Base-by-base conservation (phyloP, 805 yeast genomes). In the Wickerhamiella spandovensis region DNA sequence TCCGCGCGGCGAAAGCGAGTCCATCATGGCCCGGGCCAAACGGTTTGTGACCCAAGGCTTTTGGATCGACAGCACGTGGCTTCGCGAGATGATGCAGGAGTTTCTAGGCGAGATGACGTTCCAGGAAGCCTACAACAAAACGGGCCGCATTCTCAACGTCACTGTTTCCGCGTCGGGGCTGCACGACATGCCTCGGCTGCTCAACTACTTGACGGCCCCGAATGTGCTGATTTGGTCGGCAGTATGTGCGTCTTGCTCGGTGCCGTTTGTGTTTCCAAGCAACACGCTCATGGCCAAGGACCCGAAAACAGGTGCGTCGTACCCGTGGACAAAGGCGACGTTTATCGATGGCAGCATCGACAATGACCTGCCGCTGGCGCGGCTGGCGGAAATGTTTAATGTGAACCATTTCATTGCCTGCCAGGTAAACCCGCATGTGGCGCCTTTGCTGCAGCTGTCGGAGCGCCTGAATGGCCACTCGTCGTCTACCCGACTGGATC, bases 361-460 rank as follows among this genome's bases (percentile, higher is more conserved):
- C 61, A 85, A 86, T 55, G 99, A 92, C 64, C 68, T 92, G 48
- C 99, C 99, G 3, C 82, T 88, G 24, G 75, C 94, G 1, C 75
- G 97, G 57, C 71, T 92, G 21, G 82, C 94, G 20, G 98, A 92
- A 63, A 88, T 92, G 95, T 92, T 92, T 65, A 90, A 92, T 61
- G 96, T 92, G 28, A 95, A 92, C 63, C 96, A 92, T 64, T 89
- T 92, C 54, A 88, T 92, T 58, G 98, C 97, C 0, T 90, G 95
- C 44, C 99, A 92, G 64, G 98, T 92, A 1, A 92, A 92, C 61
- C 95, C 97, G 0, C 98, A 92, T 63, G 95, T 92, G 15, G 85
- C 84, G 2, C 98, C 98, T 0, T 75, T 90, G 47, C 71, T 92
- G 58, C 53, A 54, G 17, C 37, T 63, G n/a, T 49, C 56, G 7